These are phyloP conservation scores for Corylus americana DNA, from an alignment of 306 rosid genomes.

Conservation along the genomic window DNA sequence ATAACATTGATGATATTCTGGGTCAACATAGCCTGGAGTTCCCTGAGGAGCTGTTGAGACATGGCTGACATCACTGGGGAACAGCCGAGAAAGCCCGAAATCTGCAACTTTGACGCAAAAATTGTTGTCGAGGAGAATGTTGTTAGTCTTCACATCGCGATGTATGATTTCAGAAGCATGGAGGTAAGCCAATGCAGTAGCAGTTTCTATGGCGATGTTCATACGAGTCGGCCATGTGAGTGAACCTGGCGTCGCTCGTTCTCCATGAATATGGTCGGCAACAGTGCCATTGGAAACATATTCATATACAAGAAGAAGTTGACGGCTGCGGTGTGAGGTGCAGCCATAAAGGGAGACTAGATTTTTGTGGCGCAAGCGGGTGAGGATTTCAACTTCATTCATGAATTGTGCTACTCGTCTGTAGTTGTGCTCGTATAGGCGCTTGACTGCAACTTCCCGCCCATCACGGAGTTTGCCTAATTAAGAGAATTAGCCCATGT, in stretches of 20 bases:
- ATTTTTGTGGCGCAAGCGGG: slow-evolving; percentile 60
- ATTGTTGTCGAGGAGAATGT: slow-evolving; percentile 60
- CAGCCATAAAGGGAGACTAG: slow-evolving; percentile 79
- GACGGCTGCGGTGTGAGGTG: slow-evolving; percentile 62
- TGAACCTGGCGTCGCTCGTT: slow-evolving; percentile 32
- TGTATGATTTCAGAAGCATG: slow-evolving; percentile 77
- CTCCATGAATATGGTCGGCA: slow-evolving; percentile 73
- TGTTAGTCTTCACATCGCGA: slow-evolving; percentile 74
- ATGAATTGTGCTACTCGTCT: slow-evolving; percentile 54
- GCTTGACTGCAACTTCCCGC: slow-evolving; percentile 83
- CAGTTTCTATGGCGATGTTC: slow-evolving; percentile 71
- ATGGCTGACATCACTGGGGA: slow-evolving; percentile 61
- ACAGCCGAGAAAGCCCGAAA: slow-evolving; percentile 69
- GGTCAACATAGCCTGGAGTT: slow-evolving; percentile 75
- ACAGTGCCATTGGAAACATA: slow-evolving; percentile 75
- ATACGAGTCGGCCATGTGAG: slow-evolving; percentile 60
- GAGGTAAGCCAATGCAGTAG: slow-evolving; percentile 63
- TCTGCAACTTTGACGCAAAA: slow-evolving; percentile 71
- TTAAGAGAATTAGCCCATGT: slow-evolving; percentile 20
- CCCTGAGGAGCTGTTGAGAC: slow-evolving; percentile 85
- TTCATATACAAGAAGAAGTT: slow-evolving; percentile 73
- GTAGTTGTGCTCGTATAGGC: slow-evolving; percentile 56
- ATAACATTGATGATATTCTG: slow-evolving; percentile 64
- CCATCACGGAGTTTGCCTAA: slow-evolving; percentile 72
- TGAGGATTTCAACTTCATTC: slow-evolving; percentile 62